Percentiles rank a stretch among this genome's conserved stretches.
Conservation (phyloP, 108 stramenopile species). For the Stephanodiscus triporus region DNA sequence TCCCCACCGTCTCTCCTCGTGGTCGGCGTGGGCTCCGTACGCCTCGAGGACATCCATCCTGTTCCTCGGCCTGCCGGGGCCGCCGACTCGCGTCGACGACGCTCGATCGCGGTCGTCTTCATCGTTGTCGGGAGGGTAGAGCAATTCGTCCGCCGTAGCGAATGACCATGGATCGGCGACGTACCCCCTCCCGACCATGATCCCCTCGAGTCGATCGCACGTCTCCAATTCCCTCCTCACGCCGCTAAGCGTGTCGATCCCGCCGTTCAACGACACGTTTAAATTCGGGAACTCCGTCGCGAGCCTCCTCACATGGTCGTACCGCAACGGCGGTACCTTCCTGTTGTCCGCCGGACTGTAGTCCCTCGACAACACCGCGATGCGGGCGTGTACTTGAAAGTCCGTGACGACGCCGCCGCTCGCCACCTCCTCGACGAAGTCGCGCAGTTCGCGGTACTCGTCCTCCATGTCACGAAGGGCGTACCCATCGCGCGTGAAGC, state of each 20-base stretch:
- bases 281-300: constrained; percentile 83
- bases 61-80: constrained; percentile 38
- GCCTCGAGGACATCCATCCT: constrained; percentile 71
- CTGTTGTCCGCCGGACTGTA: constrained; percentile 97
- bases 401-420: constrained; percentile 83
- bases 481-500: constrained; percentile 54
- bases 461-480: constrained; percentile 77
- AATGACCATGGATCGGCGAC: constrained; percentile 88
- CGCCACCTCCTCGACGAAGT: constrained; percentile 89
- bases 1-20: constrained; percentile 62
- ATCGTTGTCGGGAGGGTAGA: constrained; percentile 46
- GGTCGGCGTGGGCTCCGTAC: constrained; percentile 79
- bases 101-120: background rate
- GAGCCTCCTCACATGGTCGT: constrained; percentile 75
- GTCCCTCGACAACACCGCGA: constrained; percentile 89
- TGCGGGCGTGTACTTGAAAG: constrained; percentile 97
- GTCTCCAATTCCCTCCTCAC: constrained; percentile 65
- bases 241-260: constrained; percentile 70
- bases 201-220: constrained; percentile 66
- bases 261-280: constrained; percentile 90
- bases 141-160: constrained; percentile 74
- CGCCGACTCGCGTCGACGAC: background rate
- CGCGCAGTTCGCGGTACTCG: constrained; percentile 76
- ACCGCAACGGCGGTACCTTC: constrained; percentile 93
- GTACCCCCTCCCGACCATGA: constrained; percentile 86